Base-by-base conservation (phyloP, 2,329 filamentous ascomycete genomes). In the Ophiostoma angusticollis region DNA sequence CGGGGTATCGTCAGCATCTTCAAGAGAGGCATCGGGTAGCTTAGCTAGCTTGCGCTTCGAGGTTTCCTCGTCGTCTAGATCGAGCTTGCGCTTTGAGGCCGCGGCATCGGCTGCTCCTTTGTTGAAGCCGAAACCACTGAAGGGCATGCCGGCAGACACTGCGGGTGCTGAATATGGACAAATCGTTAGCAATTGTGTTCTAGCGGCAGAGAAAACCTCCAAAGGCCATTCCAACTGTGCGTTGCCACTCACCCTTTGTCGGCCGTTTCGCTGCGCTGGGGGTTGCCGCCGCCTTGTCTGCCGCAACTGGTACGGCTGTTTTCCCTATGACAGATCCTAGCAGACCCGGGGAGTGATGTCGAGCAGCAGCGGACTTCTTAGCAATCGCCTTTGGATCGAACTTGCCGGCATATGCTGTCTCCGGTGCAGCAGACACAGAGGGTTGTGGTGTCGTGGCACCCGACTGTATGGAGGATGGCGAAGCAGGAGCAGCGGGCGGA, bases 41-140 rank as follows among this genome's bases (percentile, higher is more conserved):
- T 87, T 91, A 55, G 85, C 85, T 48, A 98, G 73, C 63, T 93
- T 95, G 56, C 86, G 83, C 54, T 83, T 78, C 2, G 80, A 81
- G 23, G 77, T 79, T 52, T 93, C 84, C 51, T 95, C 89, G 53
- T 95, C 89, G 44, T 83, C 87, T 50, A 95, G 78, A 50, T 86
- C 78, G 17, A 93, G 66, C 44, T 83, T 85, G 49, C 79, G 80
- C 54, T 84, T 85, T 16, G 74, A 31, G 0, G 66, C 4, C 73
- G 66, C 4, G 71, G 58, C 52, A 83, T 85, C 37, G 84, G 80
- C 17, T 58, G 58, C 38, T 85, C 84, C 35, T 64, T 44, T 47
- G 41, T 41, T 42, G 43, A 96, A 76, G 3, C 86, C 89, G 53
- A 96, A 96, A 23, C 80, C 79, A 55, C 82, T 81, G 34, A 93